Base-by-base conservation (phyloP, 2,329 filamentous ascomycete species). In the Alternaria rosae region DNA sequence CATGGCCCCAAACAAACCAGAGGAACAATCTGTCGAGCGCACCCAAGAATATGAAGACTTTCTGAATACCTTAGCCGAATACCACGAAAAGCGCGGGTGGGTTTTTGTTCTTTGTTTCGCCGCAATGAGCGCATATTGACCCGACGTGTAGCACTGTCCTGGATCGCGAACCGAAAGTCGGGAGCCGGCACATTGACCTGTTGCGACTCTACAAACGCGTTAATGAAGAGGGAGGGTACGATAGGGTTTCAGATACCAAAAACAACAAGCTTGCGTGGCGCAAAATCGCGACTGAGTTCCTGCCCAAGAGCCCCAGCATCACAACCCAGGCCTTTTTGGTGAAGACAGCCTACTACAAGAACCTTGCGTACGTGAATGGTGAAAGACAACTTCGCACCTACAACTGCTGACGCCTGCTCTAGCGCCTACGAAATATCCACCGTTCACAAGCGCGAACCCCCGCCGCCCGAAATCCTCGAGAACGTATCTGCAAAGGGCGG, bases 261-360 rank as follows among this genome's bases (percentile, higher is more conserved):
- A 64, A 90, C 88, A 81, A 94, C 78, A 95, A 94, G 82, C 86
- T 96, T 67, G 91, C 92, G 54, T 97, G 93, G 93, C 88, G 92
- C 66, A 89, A 88, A 70, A 86, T 97, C 71, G 92, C 91, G 12
- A 85, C 89, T 55, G 89, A 93, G 70, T 90, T 97, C 59, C 88
- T 92, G 52, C 87, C 94, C 66, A 88, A 88, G 74, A 89, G 89
- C 58, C 70, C 65, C 20, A 93, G 94, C 75, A 88, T 92, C 62
- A 87, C 92, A 7, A 92, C 92, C n/a, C 88, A 93, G 61, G 93
- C 92, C 13, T 97, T 96, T 80, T 87, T 91, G 61, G 83, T 97
- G 58, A 97, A 97, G 82, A 91, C 91, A 58, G 89, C 91, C 65
- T 97, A 95, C 82, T 96, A 96, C 83, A 94, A 93, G 79, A 93